Conservation (phyloP, 306 rosid genomes). For the Vigna trinervia region DNA sequence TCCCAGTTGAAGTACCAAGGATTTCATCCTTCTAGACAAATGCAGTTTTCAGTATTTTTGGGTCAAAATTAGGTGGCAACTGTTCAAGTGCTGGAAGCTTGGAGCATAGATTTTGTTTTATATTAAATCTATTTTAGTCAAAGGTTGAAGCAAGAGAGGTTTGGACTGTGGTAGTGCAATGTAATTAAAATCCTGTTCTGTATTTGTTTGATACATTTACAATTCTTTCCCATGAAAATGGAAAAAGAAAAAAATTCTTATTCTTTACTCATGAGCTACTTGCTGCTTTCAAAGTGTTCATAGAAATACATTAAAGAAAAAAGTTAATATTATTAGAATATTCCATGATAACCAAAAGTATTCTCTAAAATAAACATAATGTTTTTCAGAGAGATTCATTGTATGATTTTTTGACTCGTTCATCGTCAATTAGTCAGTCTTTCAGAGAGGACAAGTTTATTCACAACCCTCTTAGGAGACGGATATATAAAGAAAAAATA, state of each 20-base stretch:
- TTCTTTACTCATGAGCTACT: slow-evolving; percentile 6
- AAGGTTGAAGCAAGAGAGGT: slow-evolving; percentile 24
- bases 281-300: no score
- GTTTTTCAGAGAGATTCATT: no score
- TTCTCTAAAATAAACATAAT: no score
- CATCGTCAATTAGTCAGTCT: no score
- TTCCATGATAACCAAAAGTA: no score
- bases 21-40: slow-evolving; percentile 53
- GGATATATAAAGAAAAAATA: no score
- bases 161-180: slow-evolving; percentile 14
- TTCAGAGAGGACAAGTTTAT: no score
- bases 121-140: slow-evolving; percentile 17
- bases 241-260: not conserved
- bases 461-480: no score
- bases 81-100: slow-evolving; percentile 22
- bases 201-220: slow-evolving; percentile 26
- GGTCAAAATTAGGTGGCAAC: slow-evolving; percentile 20
- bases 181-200: not conserved
- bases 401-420: no score
- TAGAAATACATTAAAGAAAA: no score
- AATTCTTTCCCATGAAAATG: slow-evolving; percentile 33
- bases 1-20: slow-evolving; percentile 81
- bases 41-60: not conserved
- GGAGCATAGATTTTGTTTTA: not conserved
- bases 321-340: no score